Evolutionary conservation across 176 grass and related monocot species (phyloP), one percentile per base, ranked within the genome.

Genomic region (Paspalum notatum): DNA sequence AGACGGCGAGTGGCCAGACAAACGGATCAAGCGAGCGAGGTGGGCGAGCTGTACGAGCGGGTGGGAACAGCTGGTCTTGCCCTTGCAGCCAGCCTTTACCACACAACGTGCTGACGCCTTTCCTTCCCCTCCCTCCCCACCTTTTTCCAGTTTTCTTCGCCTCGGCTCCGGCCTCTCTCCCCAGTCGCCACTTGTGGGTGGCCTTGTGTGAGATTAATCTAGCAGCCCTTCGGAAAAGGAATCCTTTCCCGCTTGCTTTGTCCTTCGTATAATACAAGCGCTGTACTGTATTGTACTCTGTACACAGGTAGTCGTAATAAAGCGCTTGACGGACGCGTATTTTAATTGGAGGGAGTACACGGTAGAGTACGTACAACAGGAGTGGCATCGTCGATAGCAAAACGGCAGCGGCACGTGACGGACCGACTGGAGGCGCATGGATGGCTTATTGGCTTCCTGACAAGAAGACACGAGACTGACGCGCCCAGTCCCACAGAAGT

Each of bases 71-170:
- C 84, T 90, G 83, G 67, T 61, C 15, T 66, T 7, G 68, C 86
- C 68, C 15, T 66, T 7, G 68, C 86, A 75, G 53, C 11, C 12
- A 51, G 67, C 50, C 78, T 68, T 78, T 79, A 55, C 60, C 84
- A 40, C 79, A 67, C 68, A 79, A 86, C 87, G 87, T 89, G 87
- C 76, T 76, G 24, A 12, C 82, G 25, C 76, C 69, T 89, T 85
- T 80, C 27, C 76, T 8, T 84, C 72, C n/a, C 75, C 53, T 46
- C 45, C 8, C 32, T 4, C 20, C 25, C 79, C 54, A 38, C 25
- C 11, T 8, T 32, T 15, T 43, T 16, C 10, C 60, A n/a, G n/a
- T n/a, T n/a, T n/a, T n/a, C n/a, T n/a, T n/a, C n/a, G n/a, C n/a
- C n/a, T n/a, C n/a, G n/a, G n/a, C n/a, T n/a, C n/a, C n/a, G n/a